Evolutionary conservation across 441 rosid genomes (phyloP), one percentile per base, ranked within the genome.

Genomic region (Corymbia citriodora): DNA sequence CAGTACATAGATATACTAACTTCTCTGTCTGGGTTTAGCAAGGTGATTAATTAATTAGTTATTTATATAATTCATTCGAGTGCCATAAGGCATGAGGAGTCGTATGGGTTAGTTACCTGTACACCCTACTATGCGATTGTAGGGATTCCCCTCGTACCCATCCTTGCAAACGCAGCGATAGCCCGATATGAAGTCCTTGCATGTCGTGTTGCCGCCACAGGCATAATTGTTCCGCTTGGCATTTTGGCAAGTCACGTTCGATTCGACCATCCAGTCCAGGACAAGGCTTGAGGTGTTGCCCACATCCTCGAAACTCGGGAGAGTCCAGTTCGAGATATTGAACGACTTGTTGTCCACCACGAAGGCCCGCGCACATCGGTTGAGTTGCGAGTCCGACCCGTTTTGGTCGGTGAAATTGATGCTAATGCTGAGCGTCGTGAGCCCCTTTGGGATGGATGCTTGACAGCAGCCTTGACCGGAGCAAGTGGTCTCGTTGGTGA

Each of bases 221-320:
- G 68, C 70, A 11, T 61, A 61, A 17, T 0, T 0, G 8, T 61
- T 5, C n/a, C 0, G 7, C 14, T 5, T 0, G 68, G 68, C 68
- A 15, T 5, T 0, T 0, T 0, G 0, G 68, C 68, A 61, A 5
- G 6, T 27, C 17, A 27, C 31, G 68, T 3, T 4, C 31, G 31
- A 14, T 27, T 61, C 68, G 31, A 61, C 68, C 68, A 27, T 61
- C 68, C 68, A 61, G 31, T 61, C 68, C 1, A 61, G 68, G 27
- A 27, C 8, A 27, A 61, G 31, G 31, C 0, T 31, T 16, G 7
- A 0, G 68, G n/a, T 25, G 0, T 61, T 61, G 31, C 68, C 68
- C 68, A 61, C 31, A 7, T 61, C 68, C 31, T 27, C 31, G 14
- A 61, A 61, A 1, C 68, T 12, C 31, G 31, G 68, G n/a, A 27